Evolutionary conservation across 1,139 yeast genomes (phyloP).

Genomic region (Tardiomyces digboiensis): DNA sequence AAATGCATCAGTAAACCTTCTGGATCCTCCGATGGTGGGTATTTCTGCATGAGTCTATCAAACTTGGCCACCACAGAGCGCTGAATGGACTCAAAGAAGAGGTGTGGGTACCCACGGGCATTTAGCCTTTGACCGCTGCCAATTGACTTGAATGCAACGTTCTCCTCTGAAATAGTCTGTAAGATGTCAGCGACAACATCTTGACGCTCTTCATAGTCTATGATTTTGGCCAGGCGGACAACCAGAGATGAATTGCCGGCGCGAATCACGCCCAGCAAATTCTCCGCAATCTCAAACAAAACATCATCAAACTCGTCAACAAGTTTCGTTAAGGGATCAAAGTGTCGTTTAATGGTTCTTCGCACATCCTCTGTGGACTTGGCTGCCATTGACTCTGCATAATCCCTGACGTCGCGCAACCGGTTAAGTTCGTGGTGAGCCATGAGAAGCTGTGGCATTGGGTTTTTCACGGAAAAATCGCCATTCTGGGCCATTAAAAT

Average conservation of each 20-base stretch:
- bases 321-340: constrained; percentile 40
- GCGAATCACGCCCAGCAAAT: constrained; percentile 60
- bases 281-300: constrained; percentile 49
- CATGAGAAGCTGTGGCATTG: constrained; percentile 49
- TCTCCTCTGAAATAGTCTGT: not conserved
- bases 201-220: constrained; percentile 72
- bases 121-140: not conserved
- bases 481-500: constrained; percentile 49
- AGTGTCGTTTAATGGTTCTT: constrained; percentile 54
- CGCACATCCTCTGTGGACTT: constrained; percentile 59
- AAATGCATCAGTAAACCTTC: constrained; percentile 60
- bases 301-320: constrained; percentile 56
- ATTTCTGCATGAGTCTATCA: constrained; percentile 52
- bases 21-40: constrained; percentile 34
- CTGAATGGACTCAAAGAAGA: constrained; percentile 50
- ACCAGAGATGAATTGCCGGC: constrained; percentile 60
- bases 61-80: constrained; percentile 58
- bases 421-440: constrained; percentile 64
- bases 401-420: constrained; percentile 73
- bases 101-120: not conserved
- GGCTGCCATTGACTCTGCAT: constrained; percentile 45
- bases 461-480: constrained; percentile 35
- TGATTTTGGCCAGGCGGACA: constrained; percentile 61
- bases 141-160: not conserved
- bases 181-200: constrained; percentile 55